Percentiles rank a stretch among this genome's conserved stretches.
phyloP scores from a whole-genome alignment of 768 basidiomycete species.

The Lanmaoa pseudosensibilis region DNA sequence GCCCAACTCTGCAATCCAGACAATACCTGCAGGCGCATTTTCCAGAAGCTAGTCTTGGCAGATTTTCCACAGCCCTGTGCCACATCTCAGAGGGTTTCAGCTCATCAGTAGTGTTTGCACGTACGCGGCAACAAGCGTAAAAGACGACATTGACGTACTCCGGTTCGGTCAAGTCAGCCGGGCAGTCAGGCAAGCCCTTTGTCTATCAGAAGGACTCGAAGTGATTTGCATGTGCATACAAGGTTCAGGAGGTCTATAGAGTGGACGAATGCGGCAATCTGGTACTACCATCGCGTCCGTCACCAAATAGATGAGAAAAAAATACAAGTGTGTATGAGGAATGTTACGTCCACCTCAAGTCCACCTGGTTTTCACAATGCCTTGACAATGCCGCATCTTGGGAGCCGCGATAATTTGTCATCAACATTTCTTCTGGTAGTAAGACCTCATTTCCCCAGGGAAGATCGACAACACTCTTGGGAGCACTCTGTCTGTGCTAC shows the following conservation, averaged over 20 bases:
- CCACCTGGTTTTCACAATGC: neutral
- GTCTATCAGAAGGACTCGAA: too few relatives aligned
- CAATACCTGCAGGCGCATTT: slow-evolving; percentile 13
- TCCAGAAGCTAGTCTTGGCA: slow-evolving; percentile 3
- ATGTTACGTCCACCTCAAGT: too few relatives aligned
- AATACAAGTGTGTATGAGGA: slow-evolving; percentile 3
- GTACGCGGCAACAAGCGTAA: slow-evolving; percentile 22
- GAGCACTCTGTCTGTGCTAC: too few relatives aligned
- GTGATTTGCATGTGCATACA: too few relatives aligned
- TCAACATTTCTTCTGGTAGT: too few relatives aligned
- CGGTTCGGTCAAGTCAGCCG: slow-evolving; percentile 44
- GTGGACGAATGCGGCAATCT: too few relatives aligned
- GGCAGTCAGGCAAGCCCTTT: slow-evolving; percentile 43
- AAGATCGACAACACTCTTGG: too few relatives aligned
- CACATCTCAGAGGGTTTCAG: neutral
- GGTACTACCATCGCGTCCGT: slow-evolving; percentile 7
- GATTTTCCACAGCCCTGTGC: slow-evolving; percentile 11
- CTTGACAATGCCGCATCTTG: too few relatives aligned
- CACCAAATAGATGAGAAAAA: neutral
- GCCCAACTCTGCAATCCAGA: neutral
- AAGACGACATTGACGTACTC: slow-evolving; percentile 47
- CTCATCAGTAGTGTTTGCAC: neutral
- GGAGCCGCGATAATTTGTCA: too few relatives aligned
- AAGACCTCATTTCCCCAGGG: too few relatives aligned
- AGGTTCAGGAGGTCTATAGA: too few relatives aligned